phyloP scores from a whole-genome alignment of 179 eudicot genomes.

The Carnegiea gigantea region DNA sequence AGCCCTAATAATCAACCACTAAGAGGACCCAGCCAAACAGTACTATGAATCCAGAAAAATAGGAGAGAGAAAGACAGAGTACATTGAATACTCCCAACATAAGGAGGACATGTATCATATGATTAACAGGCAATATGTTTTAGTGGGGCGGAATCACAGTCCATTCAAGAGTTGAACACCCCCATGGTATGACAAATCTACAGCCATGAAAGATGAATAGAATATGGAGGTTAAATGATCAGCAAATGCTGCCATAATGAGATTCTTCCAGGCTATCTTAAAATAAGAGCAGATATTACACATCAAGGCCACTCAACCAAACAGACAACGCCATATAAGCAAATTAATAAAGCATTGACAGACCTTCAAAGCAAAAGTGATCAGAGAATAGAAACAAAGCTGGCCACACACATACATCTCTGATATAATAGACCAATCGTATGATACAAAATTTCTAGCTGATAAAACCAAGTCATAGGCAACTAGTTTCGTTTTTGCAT shows the following conservation, averaged over 20 bases:
- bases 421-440: slow-evolving; percentile 25
- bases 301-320: slow-evolving; percentile 19
- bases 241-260: slow-evolving; percentile 17
- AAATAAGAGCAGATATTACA: slow-evolving; percentile 11
- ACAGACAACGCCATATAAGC: slow-evolving; percentile 20
- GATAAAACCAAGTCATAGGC: neutral
- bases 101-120: slow-evolving; percentile 11
- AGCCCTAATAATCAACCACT: slow-evolving; percentile 30
- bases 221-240: slow-evolving; percentile 10
- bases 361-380: slow-evolving; percentile 23
- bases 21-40: neutral
- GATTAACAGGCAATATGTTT: slow-evolving; percentile 1
- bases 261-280: slow-evolving; percentile 17
- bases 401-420: slow-evolving; percentile 17
- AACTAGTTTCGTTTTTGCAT: neutral
- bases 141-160: slow-evolving; percentile 6
- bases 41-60: slow-evolving; percentile 9
- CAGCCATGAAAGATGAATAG: slow-evolving; percentile 13
- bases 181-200: slow-evolving; percentile 7
- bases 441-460: slow-evolving; percentile 9
- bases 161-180: slow-evolving; percentile 14
- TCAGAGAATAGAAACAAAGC: slow-evolving; percentile 29
- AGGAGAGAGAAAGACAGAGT: slow-evolving; percentile 31
- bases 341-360: slow-evolving; percentile 28
- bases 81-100: neutral